Evolutionary conservation across 352 stramenopile genomes (phyloP).

Genomic region (Saprolegnia parasitica): DNA sequence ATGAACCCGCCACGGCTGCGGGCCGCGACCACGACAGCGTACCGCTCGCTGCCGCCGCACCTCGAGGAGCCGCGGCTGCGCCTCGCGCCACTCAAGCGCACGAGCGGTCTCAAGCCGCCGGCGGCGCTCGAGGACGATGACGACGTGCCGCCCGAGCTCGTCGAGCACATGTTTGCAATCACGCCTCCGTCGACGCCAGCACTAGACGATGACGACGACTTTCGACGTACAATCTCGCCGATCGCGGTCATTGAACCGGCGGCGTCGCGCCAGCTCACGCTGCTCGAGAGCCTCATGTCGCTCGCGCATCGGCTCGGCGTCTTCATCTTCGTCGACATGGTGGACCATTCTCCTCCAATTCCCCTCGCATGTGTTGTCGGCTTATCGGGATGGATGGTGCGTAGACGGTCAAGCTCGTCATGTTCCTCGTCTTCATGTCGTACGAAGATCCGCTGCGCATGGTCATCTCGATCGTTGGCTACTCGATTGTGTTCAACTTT

Average conservation of each 20-base stretch:
- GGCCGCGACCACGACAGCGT: slow-evolving; percentile 20
- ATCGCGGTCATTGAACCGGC: slow-evolving; percentile 27
- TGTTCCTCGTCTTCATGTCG: slow-evolving; percentile 30
- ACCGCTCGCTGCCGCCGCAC: slow-evolving; percentile 1
- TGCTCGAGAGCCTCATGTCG: slow-evolving; percentile 17
- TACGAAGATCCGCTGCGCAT: slow-evolving; percentile 28
- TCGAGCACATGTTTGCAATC: slow-evolving; percentile 30
- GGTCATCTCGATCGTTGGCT: slow-evolving; percentile 28
- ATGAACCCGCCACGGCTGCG: slow-evolving; percentile 2
- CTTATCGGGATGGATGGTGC: too few species aligned
- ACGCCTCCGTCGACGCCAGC: slow-evolving; percentile 20
- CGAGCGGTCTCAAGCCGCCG: slow-evolving; percentile 17
- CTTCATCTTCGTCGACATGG: slow-evolving; percentile 27
- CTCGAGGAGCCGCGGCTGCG: slow-evolving; percentile 22
- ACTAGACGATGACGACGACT: background rate
- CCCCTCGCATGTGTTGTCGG: too few species aligned
- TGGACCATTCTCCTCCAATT: background rate
- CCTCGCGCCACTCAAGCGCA: slow-evolving; percentile 21
- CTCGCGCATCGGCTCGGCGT: slow-evolving; percentile 18
- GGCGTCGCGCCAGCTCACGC: background rate
- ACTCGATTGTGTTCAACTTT: slow-evolving; percentile 29
- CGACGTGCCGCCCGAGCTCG: slow-evolving; percentile 9
- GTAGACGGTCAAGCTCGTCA: slow-evolving; percentile 28
- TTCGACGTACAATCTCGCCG: slow-evolving; percentile 21
- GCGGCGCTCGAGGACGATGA: slow-evolving; percentile 8